These are phyloP conservation scores for Pythium brachiatum DNA, from an alignment of 352 stramenopile species.

Conservation along the genomic window DNA sequence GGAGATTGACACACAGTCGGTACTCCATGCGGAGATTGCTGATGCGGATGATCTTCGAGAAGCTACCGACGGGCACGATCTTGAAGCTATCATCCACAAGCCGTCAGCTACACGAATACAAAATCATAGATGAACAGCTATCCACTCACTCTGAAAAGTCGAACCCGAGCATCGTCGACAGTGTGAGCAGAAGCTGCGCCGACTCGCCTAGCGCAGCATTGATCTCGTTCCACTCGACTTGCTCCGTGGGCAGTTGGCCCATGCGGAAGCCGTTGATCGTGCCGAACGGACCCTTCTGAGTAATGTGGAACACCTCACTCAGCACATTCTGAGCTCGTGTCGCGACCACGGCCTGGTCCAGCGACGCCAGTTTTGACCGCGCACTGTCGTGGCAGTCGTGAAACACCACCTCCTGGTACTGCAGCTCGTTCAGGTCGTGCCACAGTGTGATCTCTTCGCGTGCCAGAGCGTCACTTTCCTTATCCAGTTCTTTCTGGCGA, in stretches of 20 bases:
- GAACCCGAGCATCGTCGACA: constrained; percentile 54
- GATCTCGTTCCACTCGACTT: constrained; percentile 88
- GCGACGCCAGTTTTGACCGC: constrained; percentile 48
- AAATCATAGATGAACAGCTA: not conserved
- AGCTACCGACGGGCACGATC: constrained; percentile 83
- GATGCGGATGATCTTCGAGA: constrained; percentile 82
- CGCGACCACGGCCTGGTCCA: constrained; percentile 42
- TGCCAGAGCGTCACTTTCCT: constrained; percentile 44
- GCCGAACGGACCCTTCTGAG: constrained; percentile 66
- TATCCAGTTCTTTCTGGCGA: constrained; percentile 48
- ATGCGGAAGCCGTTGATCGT: constrained; percentile 86
- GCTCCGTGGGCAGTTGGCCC: constrained; percentile 48
- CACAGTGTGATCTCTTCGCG: constrained; percentile 60
- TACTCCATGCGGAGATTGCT: constrained; percentile 84
- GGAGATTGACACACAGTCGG: constrained; percentile 44
- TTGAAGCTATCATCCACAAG: constrained; percentile 52
- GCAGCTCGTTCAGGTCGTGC: constrained; percentile 49
- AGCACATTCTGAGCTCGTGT: constrained; percentile 63
- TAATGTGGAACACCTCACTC: constrained; percentile 76
- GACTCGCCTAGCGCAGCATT: constrained; percentile 80
- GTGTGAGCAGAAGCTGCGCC: constrained; percentile 61
- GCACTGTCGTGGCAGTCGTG: constrained; percentile 54
- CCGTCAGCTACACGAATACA: constrained; percentile 1
- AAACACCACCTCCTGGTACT: constrained; percentile 50
- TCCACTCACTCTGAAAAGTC: constrained; percentile 66